phyloP scores from a whole-genome alignment of 2,329 filamentous ascomycete species.

The Venturia aucupariae region DNA sequence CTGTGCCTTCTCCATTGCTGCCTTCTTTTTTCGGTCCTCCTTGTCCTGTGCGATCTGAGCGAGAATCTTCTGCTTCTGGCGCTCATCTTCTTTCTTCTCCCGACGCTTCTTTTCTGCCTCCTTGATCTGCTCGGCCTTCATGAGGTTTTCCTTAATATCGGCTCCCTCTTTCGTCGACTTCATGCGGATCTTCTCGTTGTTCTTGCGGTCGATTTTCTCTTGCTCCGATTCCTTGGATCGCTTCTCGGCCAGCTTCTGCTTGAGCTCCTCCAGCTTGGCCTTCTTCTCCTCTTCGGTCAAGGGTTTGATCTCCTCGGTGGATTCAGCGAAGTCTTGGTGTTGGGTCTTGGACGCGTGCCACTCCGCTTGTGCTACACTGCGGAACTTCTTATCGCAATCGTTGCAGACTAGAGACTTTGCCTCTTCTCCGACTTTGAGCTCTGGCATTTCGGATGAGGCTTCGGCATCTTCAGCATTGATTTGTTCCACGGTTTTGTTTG shows the following conservation, averaged over 20 bases:
- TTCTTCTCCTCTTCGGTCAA: constrained; percentile 89
- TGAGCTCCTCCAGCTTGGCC: constrained; percentile 65
- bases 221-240: constrained; percentile 55
- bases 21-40: constrained; percentile 74
- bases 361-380: constrained; percentile 69
- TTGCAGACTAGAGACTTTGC: constrained; percentile 85
- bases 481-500: constrained; percentile 78
- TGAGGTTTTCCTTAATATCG: constrained; percentile 80
- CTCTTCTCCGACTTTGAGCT: constrained; percentile 59
- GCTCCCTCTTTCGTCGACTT: constrained; percentile 87
- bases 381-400: constrained; percentile 87
- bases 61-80: constrained; percentile 80
- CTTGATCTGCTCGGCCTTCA: constrained; percentile 84
- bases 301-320: constrained; percentile 82
- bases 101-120: constrained; percentile 76
- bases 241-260: constrained; percentile 63
- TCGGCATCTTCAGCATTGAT: constrained; percentile 46
- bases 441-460: constrained; percentile 41
- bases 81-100: constrained; percentile 78
- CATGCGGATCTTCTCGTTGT: constrained; percentile 74
- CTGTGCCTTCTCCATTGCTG: constrained; percentile 74
- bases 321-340: constrained; percentile 86
- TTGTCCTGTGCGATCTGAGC: constrained; percentile 94
- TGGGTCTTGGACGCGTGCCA: constrained; percentile 86
- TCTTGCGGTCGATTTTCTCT: constrained; percentile 74